Evolutionary conservation across 176 grass and related monocot species (phyloP), one percentile per base, ranked within the genome.

Genomic region (Aegilops speltoides): DNA sequence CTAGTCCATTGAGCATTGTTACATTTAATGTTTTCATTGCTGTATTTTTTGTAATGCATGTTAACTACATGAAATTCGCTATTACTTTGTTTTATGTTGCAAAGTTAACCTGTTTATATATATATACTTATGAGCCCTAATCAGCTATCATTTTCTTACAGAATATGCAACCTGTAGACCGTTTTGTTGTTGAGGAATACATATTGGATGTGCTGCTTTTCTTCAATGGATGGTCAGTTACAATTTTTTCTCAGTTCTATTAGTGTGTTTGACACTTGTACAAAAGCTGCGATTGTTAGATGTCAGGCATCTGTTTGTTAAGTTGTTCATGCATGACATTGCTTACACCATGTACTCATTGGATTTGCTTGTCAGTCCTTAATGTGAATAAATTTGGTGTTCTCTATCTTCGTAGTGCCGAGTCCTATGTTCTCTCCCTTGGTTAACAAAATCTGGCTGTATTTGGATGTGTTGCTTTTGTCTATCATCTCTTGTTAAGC

Each of bases 211-310:
- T 99, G 73, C 92, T 99, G 19, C 97, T 94, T 90, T 99, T 96
- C 94, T 99, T 99, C 92, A 99, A 99, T 91, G 97, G 97, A 80
- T 96, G 97, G 97, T 99, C 85, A 69, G 97, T 90, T 82, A 59
- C 74, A 59, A 34, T n/a, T 25, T 86, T 68, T 73, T 68, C 40
- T 1, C 3, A 33, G 23, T 84, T 32, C 74, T 67, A 63, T 84
- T 85, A 64, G 62, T 74, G 69, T 68, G 32, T 80, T 65, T 19
- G 37, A 56, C 54, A 31, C 26, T 69, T 43, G 9, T 19, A 23
- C 11, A 71, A 37, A 62, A 61, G 23, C 33, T 86, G 62, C 45
- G 23, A 52, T 76, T 20, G 38, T 37, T 46, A 48, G 83, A 85
- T 80, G 79, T 68, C 52, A 60, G 28, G 11, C 17, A 82, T 22